Base-by-base conservation (phyloP, 768 basidiomycete genomes). In the Naganishia kalamii region DNA sequence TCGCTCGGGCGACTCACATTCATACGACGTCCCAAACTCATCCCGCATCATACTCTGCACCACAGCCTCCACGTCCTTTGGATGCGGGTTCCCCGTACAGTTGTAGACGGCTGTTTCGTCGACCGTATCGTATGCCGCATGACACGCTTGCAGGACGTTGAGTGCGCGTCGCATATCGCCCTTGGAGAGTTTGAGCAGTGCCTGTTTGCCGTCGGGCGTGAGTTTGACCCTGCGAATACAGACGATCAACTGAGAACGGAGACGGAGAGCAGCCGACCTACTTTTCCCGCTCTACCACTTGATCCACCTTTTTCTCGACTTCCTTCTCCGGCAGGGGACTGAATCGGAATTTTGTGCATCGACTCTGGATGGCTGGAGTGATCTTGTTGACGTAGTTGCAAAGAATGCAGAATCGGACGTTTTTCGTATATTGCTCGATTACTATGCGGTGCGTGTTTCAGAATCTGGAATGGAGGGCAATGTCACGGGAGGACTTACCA, bases 321-420 rank as follows among this genome's bases (percentile, higher is more conserved):
- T 98, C 90, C 10, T 72, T 70, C 17, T 88, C 85, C 1, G 92
- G 91, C 21, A 98, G 79, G 1, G 96, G 96, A 10, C 90, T 93
- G 81, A 99, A 98, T 50, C 96, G 84, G 80, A 98, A 99, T 46
- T 94, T 84, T 6, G 96, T 99, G 80, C 96, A 98, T 54, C 96
- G 88, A 79, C 92, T 96, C 79, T 99, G 96, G 54, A 99, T 96
- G 35, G 96, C 96, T 2, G 96, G 96, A 0, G 88, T 86, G 73
- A 99, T 98, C 79, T 97, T 98, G 84, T 98, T 98, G 77, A 98
- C 96, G 72, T 99, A 99, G 80, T 99, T 99, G 83, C 96, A 98
- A 65, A 99, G 94, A 73, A 99, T 99, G 80, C 96, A 99, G 79
- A 99, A 99, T 41, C 96, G 87, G 70, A 97, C 96, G 73, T 98